Conservation (phyloP, 2,329 filamentous ascomycete species). For the Clonostachys rosea region DNA sequence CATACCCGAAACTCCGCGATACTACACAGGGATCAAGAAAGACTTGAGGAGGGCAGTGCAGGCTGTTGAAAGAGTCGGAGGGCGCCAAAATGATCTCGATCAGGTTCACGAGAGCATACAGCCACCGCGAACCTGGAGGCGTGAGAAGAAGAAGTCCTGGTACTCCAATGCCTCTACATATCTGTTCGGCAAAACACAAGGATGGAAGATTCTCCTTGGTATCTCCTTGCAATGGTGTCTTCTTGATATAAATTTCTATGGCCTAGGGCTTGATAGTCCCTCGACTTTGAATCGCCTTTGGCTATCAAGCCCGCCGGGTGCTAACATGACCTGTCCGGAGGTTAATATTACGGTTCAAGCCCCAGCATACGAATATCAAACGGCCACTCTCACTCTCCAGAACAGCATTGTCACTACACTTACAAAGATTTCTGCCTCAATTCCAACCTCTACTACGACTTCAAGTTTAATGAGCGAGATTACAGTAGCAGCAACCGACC, state of each 20-base stretch:
- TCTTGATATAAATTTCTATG: slow-evolving; percentile 51
- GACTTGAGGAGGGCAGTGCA: not conserved
- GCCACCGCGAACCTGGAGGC: not conserved
- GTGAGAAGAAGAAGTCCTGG: not conserved
- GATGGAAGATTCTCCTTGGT: slow-evolving; percentile 15
- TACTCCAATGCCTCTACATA: not conserved
- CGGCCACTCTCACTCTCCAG: slow-evolving; percentile 36
- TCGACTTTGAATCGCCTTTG: slow-evolving; percentile 28
- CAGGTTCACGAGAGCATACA: not conserved
- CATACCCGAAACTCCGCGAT: slow-evolving; percentile 44
- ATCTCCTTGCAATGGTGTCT: slow-evolving; percentile 46
- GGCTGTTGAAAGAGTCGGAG: not conserved
- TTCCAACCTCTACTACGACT: too few relatives aligned
- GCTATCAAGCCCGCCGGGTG: slow-evolving; percentile 23
- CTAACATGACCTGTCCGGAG: slow-evolving; percentile 36
- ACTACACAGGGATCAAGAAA: slow-evolving; percentile 8
- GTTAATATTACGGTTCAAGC: slow-evolving; percentile 7
- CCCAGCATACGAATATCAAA: too few relatives aligned
- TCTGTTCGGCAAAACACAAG: not conserved
- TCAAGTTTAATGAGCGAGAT: too few relatives aligned
- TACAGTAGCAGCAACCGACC: too few relatives aligned
- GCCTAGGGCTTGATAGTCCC: slow-evolving; percentile 40
- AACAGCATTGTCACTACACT: slow-evolving; percentile 20
- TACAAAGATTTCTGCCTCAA: slow-evolving; percentile 25
- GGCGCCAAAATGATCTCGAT: not conserved